Evolutionary conservation across 2,329 filamentous ascomycete species (phyloP).

Genomic region (Arthrobotrys entomopaga): DNA sequence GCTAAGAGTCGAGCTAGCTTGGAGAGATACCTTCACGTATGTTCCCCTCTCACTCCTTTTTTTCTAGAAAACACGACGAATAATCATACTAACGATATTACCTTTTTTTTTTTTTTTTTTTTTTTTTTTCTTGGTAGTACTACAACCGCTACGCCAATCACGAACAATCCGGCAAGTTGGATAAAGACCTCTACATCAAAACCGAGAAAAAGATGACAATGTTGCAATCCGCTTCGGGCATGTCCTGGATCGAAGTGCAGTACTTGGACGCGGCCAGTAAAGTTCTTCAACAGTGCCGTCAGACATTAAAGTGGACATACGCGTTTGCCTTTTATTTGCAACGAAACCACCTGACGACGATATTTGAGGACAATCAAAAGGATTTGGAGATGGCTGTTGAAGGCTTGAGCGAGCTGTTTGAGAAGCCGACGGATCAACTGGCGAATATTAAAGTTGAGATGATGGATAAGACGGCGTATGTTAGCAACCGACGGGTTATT

Average conservation of each 20-base stretch:
- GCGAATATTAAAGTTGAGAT: conserved; percentile 92
- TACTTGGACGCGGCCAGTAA: conserved; percentile 94
- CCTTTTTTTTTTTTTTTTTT: no score
- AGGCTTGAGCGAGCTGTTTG: conserved; percentile 97
- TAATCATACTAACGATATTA: background rate
- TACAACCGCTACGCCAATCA: conserved; percentile 99
- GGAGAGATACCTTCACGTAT: conserved; percentile 79
- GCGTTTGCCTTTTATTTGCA: conserved; percentile 98
- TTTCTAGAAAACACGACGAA: background rate
- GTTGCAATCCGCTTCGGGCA: conserved; percentile 88
- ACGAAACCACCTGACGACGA: conserved; percentile 92
- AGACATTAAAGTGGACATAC: conserved; percentile 99
- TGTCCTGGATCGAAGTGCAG: conserved; percentile 99
- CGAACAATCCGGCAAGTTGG: conserved; percentile 94
- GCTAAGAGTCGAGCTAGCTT: conserved; percentile 88
- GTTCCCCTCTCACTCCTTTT: conserved; percentile 28
- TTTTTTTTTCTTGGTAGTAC: conserved; percentile 75
- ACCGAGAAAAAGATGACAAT: conserved; percentile 99
- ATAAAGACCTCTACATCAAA: conserved; percentile 94
- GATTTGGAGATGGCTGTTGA: conserved; percentile 97
- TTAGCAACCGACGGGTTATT: conserved; percentile 89
- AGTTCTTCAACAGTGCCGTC: conserved; percentile 93
- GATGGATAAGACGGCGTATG: conserved; percentile 98
- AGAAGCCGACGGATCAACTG: conserved; percentile 90
- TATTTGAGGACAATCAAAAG: conserved; percentile 99